Percentiles rank a stretch among this genome's conserved stretches.
Conservation (phyloP, 495 filamentous ascomycete species). For the Podospora sp. region DNA sequence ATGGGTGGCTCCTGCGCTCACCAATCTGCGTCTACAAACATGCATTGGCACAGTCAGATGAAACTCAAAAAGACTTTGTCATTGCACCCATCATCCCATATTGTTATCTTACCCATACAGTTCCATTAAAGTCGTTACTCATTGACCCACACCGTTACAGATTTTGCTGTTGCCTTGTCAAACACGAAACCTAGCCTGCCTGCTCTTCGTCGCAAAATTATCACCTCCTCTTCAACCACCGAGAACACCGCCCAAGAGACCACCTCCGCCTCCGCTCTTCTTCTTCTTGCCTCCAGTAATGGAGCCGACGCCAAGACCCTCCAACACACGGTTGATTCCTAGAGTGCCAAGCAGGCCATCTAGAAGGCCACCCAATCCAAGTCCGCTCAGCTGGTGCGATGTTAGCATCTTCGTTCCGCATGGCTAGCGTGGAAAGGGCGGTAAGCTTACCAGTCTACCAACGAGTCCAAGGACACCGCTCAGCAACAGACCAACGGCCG, state of each 20-base stretch:
- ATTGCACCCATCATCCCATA: background rate
- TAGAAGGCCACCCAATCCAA: constrained; percentile 81
- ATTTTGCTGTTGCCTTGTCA: constrained; percentile 1
- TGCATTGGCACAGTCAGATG: background rate
- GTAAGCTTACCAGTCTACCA: constrained; percentile 58
- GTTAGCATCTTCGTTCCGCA: constrained; percentile 14
- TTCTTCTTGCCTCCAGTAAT: constrained; percentile 52
- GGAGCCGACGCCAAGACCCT: constrained; percentile 69
- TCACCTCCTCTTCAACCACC: constrained; percentile 16
- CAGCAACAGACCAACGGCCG: constrained; percentile 83
- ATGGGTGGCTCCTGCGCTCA: background rate
- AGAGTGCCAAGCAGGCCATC: constrained; percentile 78
- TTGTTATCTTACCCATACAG: background rate
- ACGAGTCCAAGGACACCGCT: constrained; percentile 82
- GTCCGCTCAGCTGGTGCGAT: constrained; percentile 61
- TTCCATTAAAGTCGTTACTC: background rate
- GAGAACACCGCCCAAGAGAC: constrained; percentile 35
- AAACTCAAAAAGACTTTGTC: background rate
- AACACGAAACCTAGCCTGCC: background rate
- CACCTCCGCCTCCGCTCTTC: constrained; percentile 30
- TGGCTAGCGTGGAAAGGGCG: constrained; percentile 1
- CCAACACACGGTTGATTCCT: constrained; percentile 76
- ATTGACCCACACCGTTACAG: background rate
- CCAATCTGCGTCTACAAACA: background rate
- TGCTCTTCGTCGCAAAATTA: background rate